Base-by-base conservation (phyloP, 2,329 filamentous ascomycete genomes). In the Aulographum hederae region DNA sequence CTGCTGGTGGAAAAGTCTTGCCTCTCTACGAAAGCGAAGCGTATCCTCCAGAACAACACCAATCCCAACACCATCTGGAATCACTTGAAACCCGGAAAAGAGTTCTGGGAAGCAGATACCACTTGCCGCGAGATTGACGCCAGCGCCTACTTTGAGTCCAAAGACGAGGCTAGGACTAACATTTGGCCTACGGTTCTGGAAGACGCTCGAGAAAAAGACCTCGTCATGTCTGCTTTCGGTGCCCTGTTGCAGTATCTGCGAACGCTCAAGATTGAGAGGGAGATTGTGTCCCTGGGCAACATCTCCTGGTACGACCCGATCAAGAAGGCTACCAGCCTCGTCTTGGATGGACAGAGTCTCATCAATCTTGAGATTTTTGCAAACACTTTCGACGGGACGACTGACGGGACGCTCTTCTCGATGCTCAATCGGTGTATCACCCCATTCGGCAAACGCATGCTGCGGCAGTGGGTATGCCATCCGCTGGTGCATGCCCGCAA, bases 301-400 rank as follows among this genome's bases (percentile, higher is more conserved):
- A 94, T 98, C 47, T 69, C 73, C 32, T 77, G 73, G 65, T 98
- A 98, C 51, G 84, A 78, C 47, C 89, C 89, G 0, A 95, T 98
- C 32, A 78, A 78, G 46, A 92, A 94, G 48, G 67, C 73, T 1
- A 82, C 84, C 10, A 95, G 81, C 18, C 60, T 98, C 28, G 78
- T 98, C 6, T 66, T 98, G 1, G 89, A 98, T 44, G 89, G 89
- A 1, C 89, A 98, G 50, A 95, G 85, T 15, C 63, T 98, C 43
- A 91, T 92, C 61, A 98, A 98, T 46, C 72, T 98, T n/a, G 89
- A 98, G 50, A 70, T 98, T 4, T 98, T 98, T 43, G 69, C 82
- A 43, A 98, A 98, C 53, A 85, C 77, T 1, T 82, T 78, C 41
- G 86, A 94, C 46, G 86, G 85, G 5, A 73, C 81, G 11, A 51